Base-by-base conservation (phyloP, 108 stramenopile species). In the Nitzschia sp. region DNA sequence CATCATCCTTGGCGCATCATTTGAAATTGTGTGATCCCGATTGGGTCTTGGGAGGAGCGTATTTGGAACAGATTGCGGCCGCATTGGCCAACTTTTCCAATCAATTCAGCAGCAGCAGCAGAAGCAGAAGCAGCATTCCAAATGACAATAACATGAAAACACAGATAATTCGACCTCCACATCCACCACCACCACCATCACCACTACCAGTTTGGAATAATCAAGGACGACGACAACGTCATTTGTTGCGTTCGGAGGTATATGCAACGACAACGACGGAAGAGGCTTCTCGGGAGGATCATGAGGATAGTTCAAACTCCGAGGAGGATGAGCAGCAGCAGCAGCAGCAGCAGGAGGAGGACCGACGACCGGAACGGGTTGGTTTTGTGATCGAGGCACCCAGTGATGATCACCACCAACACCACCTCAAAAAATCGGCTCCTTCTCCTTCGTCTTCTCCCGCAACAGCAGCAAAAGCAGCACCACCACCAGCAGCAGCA, bases 41-140 rank as follows among this genome's bases (percentile, higher is more conserved):
- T 71, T 85, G 84, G 84, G 84, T 85, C 0, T 34, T 85, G 44
- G 84, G 84, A 17, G 77, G 79, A 9, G 25, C 63, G 11, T 75
- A 75, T 57, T 53, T 85, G 53, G 74, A 85, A 58, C 45, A 72
- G 67, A 75, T 85, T 58, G 79, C 79, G 0, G 2, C 35, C 5
- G 56, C 60, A 6, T 54, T 85, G 73, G 26, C 33, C 21, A 75
- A 80, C 57, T 85, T 85, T 60, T 58, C 60, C 4, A 34, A 56
- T 61, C 38, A 50, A 50, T 50, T 50, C 19, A 22, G 21, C 19
- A 50, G 21, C 19, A n/a, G 21, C 48, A 50, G 19, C 19, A 21
- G 19, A 11, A 50, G 21, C 48, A 50, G 21, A 8, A 50, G 21
- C 48, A 50, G 19, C 21, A 50, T 50, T n/a, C 21, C 8, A 16